Evolutionary conservation across 768 basidiomycete genomes (phyloP).

Genomic region (Tricholoma matsutake): DNA sequence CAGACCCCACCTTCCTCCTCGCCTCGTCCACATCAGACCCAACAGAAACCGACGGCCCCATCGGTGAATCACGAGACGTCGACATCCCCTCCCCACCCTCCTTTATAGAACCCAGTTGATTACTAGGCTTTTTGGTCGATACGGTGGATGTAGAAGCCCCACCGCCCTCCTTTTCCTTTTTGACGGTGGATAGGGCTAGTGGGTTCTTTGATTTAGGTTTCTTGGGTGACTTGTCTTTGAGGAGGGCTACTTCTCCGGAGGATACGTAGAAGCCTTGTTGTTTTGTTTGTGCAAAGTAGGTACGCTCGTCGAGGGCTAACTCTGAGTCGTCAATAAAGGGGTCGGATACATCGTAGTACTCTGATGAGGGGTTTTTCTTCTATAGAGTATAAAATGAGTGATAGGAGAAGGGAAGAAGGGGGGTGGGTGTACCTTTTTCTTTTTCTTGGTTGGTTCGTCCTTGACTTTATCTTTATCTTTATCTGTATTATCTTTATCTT

Average conservation of each 20-base stretch:
- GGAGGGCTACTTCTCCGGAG: constrained; percentile 79
- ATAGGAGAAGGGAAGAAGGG: too few relatives aligned
- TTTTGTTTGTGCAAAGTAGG: constrained; percentile 87
- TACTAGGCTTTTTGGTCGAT: not conserved
- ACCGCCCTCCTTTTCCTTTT: constrained; percentile 1
- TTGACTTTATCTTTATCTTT: constrained; percentile 26
- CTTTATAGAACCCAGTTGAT: not conserved
- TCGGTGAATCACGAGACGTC: not conserved
- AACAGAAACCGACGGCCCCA: not conserved
- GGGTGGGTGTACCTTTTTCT: constrained; percentile 25
- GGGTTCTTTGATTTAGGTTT: constrained; percentile 69
- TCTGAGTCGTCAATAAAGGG: constrained; percentile 99
- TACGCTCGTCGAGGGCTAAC: constrained; percentile 84
- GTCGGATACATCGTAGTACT: constrained; percentile 89
- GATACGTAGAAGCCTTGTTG: constrained; percentile 94
- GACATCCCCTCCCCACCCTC: not conserved
- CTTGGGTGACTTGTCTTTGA: constrained; percentile 77
- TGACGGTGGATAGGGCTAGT: constrained; percentile 14
- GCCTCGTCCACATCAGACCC: constrained; percentile 1
- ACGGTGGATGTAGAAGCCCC: constrained; percentile 8
- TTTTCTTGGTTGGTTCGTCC: constrained; percentile 22
- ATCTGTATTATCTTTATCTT: constrained; percentile 25
- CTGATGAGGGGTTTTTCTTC: constrained; percentile 54
- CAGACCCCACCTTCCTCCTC: constrained; percentile 6
- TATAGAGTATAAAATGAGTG: too few relatives aligned